Conservation (phyloP, 2,329 filamentous ascomycete species). For the Microdochium nivale region DNA sequence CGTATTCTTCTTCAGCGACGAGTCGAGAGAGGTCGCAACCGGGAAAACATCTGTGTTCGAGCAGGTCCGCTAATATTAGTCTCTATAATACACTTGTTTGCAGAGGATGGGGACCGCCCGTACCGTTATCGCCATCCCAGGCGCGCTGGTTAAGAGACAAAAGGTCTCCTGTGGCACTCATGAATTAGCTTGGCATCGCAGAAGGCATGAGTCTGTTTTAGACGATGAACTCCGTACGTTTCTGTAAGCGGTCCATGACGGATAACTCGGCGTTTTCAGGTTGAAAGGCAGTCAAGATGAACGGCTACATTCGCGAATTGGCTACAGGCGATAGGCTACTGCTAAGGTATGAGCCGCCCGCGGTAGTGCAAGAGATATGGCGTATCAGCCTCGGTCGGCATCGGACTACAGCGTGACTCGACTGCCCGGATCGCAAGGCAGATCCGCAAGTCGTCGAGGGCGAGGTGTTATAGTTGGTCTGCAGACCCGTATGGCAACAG, state of each 20-base stretch:
- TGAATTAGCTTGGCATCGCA: constrained; percentile 13
- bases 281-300: constrained; percentile 11
- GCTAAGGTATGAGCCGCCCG: constrained; percentile 34
- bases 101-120: constrained; percentile 8
- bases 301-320: constrained; percentile 37
- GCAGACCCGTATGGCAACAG: no score
- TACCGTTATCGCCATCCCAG: constrained; percentile 86
- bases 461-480: background rate
- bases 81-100: background rate
- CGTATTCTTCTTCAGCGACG: constrained; percentile 95
- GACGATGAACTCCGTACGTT: constrained; percentile 35
- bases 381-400: constrained; percentile 34
- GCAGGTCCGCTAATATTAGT: constrained; percentile 7
- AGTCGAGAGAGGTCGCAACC: constrained; percentile 76
- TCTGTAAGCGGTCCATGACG: constrained; percentile 56
- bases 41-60: constrained; percentile 59
- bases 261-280: constrained; percentile 26
- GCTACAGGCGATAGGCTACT: constrained; percentile 16
- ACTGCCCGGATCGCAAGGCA: background rate
- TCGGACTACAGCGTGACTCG: constrained; percentile 15
- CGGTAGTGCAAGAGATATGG: constrained; percentile 30
- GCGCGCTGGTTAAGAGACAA: constrained; percentile 78
- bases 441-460: background rate
- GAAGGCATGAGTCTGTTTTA: background rate
- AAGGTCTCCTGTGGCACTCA: constrained; percentile 61